Evolutionary conservation across 768 basidiomycete species (phyloP).

Genomic region (Suillus subaureus): DNA sequence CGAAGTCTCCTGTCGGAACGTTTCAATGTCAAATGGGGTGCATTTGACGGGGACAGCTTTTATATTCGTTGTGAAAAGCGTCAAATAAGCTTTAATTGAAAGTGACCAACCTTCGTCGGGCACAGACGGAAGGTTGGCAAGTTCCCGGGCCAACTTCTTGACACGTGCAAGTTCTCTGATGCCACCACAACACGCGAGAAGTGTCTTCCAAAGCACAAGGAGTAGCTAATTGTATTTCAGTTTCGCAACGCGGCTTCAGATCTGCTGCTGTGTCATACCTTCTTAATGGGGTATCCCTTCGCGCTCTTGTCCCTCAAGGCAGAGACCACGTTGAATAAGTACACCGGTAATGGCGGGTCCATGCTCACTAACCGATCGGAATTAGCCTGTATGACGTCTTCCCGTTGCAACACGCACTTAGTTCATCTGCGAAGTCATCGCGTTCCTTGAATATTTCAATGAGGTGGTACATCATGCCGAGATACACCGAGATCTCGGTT

Average conservation of each 20-base stretch:
- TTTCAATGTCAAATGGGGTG: slow-evolving; percentile 86
- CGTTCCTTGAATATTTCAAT: slow-evolving; percentile 93
- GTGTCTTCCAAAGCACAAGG: slow-evolving; percentile 91
- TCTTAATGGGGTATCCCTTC: slow-evolving; percentile 96
- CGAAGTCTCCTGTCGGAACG: slow-evolving; percentile 87
- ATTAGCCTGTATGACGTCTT: slow-evolving; percentile 12
- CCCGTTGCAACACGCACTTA: slow-evolving; percentile 64
- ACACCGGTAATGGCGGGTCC: slow-evolving; percentile 92
- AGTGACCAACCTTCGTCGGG: slow-evolving; percentile 48
- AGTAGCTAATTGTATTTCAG: slow-evolving; percentile 60
- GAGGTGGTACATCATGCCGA: slow-evolving; percentile 94
- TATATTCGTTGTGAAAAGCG: background rate
- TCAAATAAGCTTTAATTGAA: slow-evolving; percentile 13
- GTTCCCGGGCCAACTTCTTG: slow-evolving; percentile 83
- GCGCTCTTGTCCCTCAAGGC: slow-evolving; percentile 90
- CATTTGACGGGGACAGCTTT: slow-evolving; percentile 78
- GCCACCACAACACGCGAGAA: slow-evolving; percentile 92
- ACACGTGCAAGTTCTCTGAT: slow-evolving; percentile 82
- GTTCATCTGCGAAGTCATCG: slow-evolving; percentile 93
- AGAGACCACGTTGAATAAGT: slow-evolving; percentile 89
- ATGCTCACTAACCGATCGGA: slow-evolving; percentile 73
- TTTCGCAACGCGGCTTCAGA: background rate
- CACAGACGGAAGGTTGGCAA: slow-evolving; percentile 68
- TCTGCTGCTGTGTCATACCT: slow-evolving; percentile 48
- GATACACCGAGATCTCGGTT: slow-evolving; percentile 89